Base-by-base conservation (phyloP, 768 basidiomycete species). In the Cantharellus anzutake region DNA sequence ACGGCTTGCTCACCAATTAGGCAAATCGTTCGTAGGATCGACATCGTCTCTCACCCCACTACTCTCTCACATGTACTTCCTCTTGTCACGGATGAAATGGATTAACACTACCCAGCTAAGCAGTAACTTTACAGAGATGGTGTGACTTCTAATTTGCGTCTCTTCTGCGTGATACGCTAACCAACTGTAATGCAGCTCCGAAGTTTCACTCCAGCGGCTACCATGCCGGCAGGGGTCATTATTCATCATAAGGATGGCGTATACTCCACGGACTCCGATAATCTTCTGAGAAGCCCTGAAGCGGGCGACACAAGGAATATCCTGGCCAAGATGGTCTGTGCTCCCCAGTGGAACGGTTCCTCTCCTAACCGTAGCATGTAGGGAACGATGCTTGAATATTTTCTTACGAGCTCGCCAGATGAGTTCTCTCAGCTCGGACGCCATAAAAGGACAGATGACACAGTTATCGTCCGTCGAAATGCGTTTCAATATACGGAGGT, bases 351-450 rank as follows among this genome's bases (percentile, higher is more conserved):
- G 38, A 7, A 55, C 35, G 7, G 14, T 55, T 37, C 11, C 14
- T 55, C 7, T 55, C 38, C 38, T 37, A 14, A 7, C 14, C 1
- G 14, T 37, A 7, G 11, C 38, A 69, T 4, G 7, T 64, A 94
- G 89, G 94, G 94, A 2, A 84, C 82, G 2, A 75, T 97, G 60
- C 71, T 97, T 34, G 94, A 99, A 69, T 92, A 86, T 66, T 83
- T 86, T 66, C 68, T 99, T 59, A 97, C 92, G 0, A 72, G 78
- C 57, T 66, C 81, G 0, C 72, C 77, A 3, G 71, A 73, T 16
- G 79, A 87, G 42, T 92, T 97, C 69, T 55, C 52, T 55, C 11
- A 37, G 35, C 52, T 11, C 7, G 20, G 20, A 29, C 20, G 20
- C 20, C 20, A 29, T 29, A 29, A 29, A 29, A 29, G 20, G 20